Evolutionary conservation across 1,284 basidiomycete species (phyloP).

Genomic region (Naganishia liquefaciens): DNA sequence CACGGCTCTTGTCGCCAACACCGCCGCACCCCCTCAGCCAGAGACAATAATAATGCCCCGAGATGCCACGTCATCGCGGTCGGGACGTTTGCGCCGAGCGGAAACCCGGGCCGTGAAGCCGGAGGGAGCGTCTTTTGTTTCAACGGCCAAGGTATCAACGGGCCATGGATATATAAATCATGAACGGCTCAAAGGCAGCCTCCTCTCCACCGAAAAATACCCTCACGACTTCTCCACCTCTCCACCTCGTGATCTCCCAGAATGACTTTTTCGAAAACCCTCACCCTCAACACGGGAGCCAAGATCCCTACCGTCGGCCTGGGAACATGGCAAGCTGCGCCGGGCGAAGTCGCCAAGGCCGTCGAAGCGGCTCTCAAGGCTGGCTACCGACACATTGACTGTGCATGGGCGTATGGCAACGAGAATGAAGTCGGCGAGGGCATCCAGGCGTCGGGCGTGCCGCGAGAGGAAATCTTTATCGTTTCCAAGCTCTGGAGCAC

Average conservation of each 20-base stretch:
- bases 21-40: no score
- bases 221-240: no score
- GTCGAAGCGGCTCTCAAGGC: conserved; percentile 51
- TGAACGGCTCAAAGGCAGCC: no score
- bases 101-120: no score
- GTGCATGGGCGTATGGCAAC: conserved; percentile 72
- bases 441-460: conserved; percentile 61
- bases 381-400: conserved; percentile 74
- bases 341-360: conserved; percentile 54
- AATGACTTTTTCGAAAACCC: conserved; percentile 21
- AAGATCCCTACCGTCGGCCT: conserved; percentile 26
- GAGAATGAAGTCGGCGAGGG: conserved; percentile 85
- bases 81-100: no score
- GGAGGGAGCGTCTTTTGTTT: no score
- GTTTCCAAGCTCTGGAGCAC: conserved; percentile 63
- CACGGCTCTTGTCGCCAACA: no score
- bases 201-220: no score
- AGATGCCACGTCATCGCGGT: no score
- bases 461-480: conserved; percentile 68
- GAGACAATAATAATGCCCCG: no score
- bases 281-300: conserved; percentile 33
- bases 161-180: no score
- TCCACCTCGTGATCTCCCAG: background rate
- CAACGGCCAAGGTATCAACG: no score
- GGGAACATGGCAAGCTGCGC: conserved; percentile 41